Conservation (phyloP, 2,329 filamentous ascomycete genomes). For the Elsinoe batatas region DNA sequence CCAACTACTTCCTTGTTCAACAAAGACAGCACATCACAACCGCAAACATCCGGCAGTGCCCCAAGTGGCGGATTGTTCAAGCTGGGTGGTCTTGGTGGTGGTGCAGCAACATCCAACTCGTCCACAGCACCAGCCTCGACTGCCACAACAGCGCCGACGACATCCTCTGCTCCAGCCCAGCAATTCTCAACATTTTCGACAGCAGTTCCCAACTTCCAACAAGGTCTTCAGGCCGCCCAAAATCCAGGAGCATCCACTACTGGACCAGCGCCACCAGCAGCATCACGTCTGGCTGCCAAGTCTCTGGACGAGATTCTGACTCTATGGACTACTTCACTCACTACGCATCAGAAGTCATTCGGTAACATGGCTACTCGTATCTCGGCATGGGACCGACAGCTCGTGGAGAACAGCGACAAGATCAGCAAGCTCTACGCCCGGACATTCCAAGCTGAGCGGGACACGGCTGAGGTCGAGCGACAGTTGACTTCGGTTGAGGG, state of each 20-base stretch:
- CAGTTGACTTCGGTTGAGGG: slow-evolving; percentile 83
- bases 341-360: slow-evolving; percentile 95
- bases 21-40: neutral
- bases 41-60: slow-evolving; percentile 10
- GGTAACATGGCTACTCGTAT: slow-evolving; percentile 81
- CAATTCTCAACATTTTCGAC: slow-evolving; percentile 18
- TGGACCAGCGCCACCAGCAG: slow-evolving; percentile 66
- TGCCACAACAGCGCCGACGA: slow-evolving; percentile 17
- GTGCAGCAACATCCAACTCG: slow-evolving; percentile 12
- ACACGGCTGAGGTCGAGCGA: slow-evolving; percentile 86
- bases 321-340: slow-evolving; percentile 87
- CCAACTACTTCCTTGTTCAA: neutral
- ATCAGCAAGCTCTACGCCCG: slow-evolving; percentile 87
- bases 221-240: no score
- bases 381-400: slow-evolving; percentile 78
- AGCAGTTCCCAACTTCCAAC: slow-evolving; percentile 34
- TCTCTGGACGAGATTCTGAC: slow-evolving; percentile 99
- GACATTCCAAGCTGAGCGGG: slow-evolving; percentile 87
- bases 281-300: slow-evolving; percentile 91
- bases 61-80: slow-evolving; percentile 13
- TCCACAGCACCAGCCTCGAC: slow-evolving; percentile 18
- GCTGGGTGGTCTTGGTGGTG: slow-evolving; percentile 11
- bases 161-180: slow-evolving; percentile 12
- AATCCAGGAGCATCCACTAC: slow-evolving; percentile 57
- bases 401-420: slow-evolving; percentile 91